phyloP scores from a whole-genome alignment of 83 land plant species.

The Diphasiastrum complanatum region DNA sequence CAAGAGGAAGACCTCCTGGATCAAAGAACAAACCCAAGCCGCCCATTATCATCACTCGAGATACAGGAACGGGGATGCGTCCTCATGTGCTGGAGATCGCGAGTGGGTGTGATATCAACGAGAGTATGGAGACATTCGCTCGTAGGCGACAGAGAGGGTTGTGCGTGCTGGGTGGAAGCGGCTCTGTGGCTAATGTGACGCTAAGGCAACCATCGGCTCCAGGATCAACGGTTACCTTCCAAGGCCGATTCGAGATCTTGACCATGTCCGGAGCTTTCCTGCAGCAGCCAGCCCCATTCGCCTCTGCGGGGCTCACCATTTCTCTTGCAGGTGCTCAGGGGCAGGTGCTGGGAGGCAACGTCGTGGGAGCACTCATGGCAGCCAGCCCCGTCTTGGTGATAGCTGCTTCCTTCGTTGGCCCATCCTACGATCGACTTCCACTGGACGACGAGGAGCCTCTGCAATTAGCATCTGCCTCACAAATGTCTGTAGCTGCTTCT shows the following conservation, averaged over 20 bases:
- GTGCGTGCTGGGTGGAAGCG: conserved; percentile 24
- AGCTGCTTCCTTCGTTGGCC: conserved; percentile 24
- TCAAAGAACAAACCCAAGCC: conserved; percentile 36
- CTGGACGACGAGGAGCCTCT: conserved; percentile 19
- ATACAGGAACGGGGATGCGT: conserved; percentile 17
- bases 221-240: conserved; percentile 14
- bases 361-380: conserved; percentile 26
- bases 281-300: conserved; percentile 11
- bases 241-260: conserved; percentile 25
- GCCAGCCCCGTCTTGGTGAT: conserved; percentile 26
- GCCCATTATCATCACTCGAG: conserved; percentile 15
- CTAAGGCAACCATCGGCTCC: conserved; percentile 6
- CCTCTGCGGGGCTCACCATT: conserved; percentile 16
- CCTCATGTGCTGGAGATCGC: conserved; percentile 28
- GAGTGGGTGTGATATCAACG: conserved; percentile 14
- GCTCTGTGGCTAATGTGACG: conserved; percentile 23
- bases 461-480: no score
- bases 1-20: conserved; percentile 35
- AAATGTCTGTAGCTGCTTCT: not conserved
- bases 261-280: conserved; percentile 24
- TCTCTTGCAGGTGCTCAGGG: conserved; percentile 29
- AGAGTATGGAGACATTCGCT: conserved; percentile 18
- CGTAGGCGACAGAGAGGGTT: conserved; percentile 19
- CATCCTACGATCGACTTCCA: conserved; percentile 18
- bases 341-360: conserved; percentile 29